Percentiles rank a stretch among this genome's conserved stretches.
Evolutionary conservation across 2,329 filamentous ascomycete genomes (phyloP).

Genomic region (Aspergillus tanneri): DNA sequence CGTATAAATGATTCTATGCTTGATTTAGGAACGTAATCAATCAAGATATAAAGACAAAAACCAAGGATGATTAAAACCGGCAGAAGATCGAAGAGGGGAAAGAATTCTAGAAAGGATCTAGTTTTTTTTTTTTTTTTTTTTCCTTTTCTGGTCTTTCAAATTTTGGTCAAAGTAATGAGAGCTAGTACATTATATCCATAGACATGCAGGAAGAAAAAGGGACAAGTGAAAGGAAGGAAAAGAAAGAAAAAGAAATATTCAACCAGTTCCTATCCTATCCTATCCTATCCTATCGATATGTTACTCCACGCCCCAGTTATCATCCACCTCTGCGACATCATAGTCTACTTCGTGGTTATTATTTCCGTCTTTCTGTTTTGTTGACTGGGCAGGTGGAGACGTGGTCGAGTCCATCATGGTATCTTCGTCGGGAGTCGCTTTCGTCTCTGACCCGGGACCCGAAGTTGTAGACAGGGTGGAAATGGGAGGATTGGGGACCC

Average conservation of each 20-base stretch:
- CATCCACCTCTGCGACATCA: constrained; percentile 52
- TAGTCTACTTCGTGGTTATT: constrained; percentile 47
- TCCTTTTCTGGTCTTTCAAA: background rate
- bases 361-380: constrained; percentile 22
- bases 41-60: no score
- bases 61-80: no score
- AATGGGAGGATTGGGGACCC: constrained; percentile 48
- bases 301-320: constrained; percentile 40
- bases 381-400: constrained; percentile 16
- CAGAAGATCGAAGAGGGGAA: no score
- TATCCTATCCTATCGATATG: background rate
- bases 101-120: no score
- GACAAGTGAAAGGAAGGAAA: background rate
- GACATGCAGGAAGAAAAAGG: background rate
- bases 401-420: constrained; percentile 32
- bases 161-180: background rate
- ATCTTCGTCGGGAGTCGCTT: constrained; percentile 28
- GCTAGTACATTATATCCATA: background rate
- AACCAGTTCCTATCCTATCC: no score
- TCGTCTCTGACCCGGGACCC: constrained; percentile 20
- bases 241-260: background rate
- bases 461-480: constrained; percentile 16
- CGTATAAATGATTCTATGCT: no score
- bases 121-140: background rate
- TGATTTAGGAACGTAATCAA: no score